Evolutionary conservation across 2,329 filamentous ascomycete genomes (phyloP).

Genomic region (Pezicula neosporulosa): DNA sequence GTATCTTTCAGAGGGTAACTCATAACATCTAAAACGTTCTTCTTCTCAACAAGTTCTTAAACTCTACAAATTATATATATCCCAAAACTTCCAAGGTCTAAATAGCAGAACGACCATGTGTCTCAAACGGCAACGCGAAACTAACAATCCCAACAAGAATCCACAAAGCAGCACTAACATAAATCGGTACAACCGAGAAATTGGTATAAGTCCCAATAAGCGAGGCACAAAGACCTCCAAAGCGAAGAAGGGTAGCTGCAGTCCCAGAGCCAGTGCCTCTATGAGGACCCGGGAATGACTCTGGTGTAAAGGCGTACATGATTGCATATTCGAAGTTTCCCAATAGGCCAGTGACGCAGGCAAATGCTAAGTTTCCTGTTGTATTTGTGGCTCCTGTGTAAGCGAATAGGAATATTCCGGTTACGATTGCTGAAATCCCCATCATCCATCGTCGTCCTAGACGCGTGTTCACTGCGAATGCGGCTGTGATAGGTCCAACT

Average conservation of each 20-base stretch:
- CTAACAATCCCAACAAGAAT: constrained; percentile 37
- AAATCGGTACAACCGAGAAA: constrained; percentile 40
- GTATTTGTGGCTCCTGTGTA: constrained; percentile 17
- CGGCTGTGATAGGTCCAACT: constrained; percentile 4
- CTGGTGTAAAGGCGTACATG: constrained; percentile 47
- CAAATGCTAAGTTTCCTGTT: constrained; percentile 20
- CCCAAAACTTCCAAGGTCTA: background rate
- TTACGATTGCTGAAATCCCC: constrained; percentile 9
- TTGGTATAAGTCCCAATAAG: constrained; percentile 39
- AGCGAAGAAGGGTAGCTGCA: constrained; percentile 34
- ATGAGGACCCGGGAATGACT: constrained; percentile 53
- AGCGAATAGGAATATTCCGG: constrained; percentile 16
- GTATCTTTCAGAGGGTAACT: too few species aligned
- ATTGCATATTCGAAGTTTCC: constrained; percentile 24
- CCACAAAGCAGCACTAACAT: constrained; percentile 41
- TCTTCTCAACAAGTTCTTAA: too few species aligned
- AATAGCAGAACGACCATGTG: constrained; percentile 27
- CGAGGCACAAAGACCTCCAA: constrained; percentile 37
- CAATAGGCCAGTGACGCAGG: constrained; percentile 18
- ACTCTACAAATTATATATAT: too few species aligned
- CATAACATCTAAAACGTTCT: too few species aligned
- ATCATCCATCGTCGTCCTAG: constrained; percentile 9
- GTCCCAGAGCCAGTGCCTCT: constrained; percentile 50
- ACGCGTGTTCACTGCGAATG: constrained; percentile 7
- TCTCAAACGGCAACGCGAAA: constrained; percentile 41